Evolutionary conservation across 352 stramenopile genomes (phyloP).

Genomic region (Phytophthora multivora): DNA sequence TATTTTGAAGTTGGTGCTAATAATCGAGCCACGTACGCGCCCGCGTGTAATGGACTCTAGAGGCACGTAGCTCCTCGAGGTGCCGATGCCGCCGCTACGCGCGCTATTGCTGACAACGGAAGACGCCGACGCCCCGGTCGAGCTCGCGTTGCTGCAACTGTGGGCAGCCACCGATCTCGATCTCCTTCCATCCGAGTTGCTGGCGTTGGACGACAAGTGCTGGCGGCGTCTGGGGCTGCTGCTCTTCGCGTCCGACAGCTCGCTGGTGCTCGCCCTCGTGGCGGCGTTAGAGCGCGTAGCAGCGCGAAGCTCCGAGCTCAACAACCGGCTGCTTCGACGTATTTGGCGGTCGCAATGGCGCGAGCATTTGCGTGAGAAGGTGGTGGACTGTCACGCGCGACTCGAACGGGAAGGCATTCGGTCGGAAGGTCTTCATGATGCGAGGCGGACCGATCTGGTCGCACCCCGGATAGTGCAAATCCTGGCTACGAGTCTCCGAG

Average conservation of each 20-base stretch:
- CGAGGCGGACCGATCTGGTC: conserved; percentile 25
- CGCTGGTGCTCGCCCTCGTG: conserved; percentile 27
- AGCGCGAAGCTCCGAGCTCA: conserved; percentile 2
- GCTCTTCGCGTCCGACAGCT: conserved; percentile 26
- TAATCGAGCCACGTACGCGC: conserved; percentile 21
- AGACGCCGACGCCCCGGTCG: conserved; percentile 16
- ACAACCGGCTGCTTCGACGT: conserved; percentile 14
- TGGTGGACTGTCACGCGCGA: conserved; percentile 27
- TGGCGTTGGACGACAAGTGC: conserved; percentile 22
- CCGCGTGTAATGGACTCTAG: conserved; percentile 21
- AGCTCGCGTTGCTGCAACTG: conserved; percentile 31
- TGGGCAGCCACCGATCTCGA: conserved; percentile 22
- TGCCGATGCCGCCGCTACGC: conserved; percentile 12
- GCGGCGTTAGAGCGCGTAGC: conserved; percentile 25
- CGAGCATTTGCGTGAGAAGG: conserved; percentile 29
- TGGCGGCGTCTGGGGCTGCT: conserved; percentile 31
- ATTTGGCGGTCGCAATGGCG: conserved; percentile 23
- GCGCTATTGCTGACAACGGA: conserved; percentile 14
- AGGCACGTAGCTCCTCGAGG: background rate
- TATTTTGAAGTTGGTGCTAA: conserved; percentile 20
- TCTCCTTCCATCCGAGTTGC: conserved; percentile 13
- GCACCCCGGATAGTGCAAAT: conserved; percentile 31
- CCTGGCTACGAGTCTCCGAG: conserved; percentile 27
- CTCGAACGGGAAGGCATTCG: conserved; percentile 23
- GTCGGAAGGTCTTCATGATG: background rate